A percentile compares a stretch with the other conserved stretches of the same genome.
phyloP scores from a whole-genome alignment of 2,329 filamentous ascomycete genomes.

The Cryphonectria japonica region DNA sequence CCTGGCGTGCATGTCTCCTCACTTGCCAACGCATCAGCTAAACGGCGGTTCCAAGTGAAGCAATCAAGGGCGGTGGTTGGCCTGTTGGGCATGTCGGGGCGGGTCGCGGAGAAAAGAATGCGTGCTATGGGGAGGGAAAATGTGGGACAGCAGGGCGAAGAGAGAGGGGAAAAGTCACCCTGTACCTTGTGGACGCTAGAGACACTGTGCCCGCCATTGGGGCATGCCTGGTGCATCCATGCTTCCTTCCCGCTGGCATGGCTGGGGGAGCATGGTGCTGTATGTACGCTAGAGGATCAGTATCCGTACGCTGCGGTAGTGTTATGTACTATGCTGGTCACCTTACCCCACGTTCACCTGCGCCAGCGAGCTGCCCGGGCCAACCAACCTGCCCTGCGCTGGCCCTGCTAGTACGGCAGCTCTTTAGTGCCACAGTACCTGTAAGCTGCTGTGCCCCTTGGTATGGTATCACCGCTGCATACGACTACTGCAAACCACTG shows the following conservation, averaged over 20 bases:
- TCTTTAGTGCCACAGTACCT: not conserved
- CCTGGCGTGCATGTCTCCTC: constrained; percentile 11
- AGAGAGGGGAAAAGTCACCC: not conserved
- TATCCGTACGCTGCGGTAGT: not conserved
- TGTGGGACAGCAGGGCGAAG: not conserved
- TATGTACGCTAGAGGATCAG: too few species aligned
- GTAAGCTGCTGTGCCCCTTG: not conserved
- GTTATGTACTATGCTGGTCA: not conserved
- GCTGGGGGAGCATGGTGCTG: not conserved
- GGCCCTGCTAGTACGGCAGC: not conserved
- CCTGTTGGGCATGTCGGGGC: not conserved
- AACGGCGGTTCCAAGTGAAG: not conserved
- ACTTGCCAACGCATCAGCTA: constrained; percentile 19
- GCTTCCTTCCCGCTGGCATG: constrained; percentile 11
- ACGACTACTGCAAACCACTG: not conserved
- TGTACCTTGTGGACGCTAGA: not conserved
- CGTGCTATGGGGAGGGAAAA: not conserved
- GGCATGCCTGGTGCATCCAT: constrained; percentile 5
- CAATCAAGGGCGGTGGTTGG: not conserved
- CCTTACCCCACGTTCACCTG: constrained; percentile 3
- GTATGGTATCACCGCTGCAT: not conserved
- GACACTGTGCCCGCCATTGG: not conserved
- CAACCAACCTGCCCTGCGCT: not conserved
- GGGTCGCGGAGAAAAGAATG: constrained; percentile 3
- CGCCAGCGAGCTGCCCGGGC: not conserved